Evolutionary conservation across 371 early-diverging fungal species (phyloP).

Genomic region (Mucor mucedo): DNA sequence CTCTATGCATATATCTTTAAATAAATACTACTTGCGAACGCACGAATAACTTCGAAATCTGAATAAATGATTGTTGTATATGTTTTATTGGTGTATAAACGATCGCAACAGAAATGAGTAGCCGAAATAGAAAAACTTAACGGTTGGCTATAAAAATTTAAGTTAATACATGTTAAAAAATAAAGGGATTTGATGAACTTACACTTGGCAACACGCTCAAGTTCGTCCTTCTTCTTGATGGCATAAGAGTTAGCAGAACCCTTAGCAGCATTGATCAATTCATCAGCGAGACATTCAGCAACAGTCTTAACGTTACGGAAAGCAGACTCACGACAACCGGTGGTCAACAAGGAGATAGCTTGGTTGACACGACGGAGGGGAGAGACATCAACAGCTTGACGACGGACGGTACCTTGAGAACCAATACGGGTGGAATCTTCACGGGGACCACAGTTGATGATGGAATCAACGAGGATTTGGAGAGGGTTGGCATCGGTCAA

Average conservation of each 20-base stretch:
- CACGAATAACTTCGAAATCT: too few relatives aligned
- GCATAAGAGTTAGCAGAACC: slow-evolving; percentile 99
- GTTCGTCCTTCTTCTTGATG: slow-evolving; percentile 99
- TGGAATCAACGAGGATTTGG: slow-evolving; percentile 99
- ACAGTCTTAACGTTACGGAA: slow-evolving; percentile 41
- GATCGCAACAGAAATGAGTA: slow-evolving; percentile 3
- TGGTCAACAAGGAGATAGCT: slow-evolving; percentile 95
- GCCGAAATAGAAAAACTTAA: slow-evolving; percentile 16
- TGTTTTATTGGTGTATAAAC: slow-evolving; percentile 8
- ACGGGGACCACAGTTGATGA: slow-evolving; percentile 99
- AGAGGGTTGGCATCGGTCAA: slow-evolving; percentile 99
- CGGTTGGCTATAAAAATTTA: slow-evolving; percentile 33
- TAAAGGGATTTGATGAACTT: slow-evolving; percentile 18
- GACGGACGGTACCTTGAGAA: slow-evolving; percentile 99
- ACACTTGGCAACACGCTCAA: slow-evolving; percentile 79
- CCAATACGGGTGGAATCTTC: slow-evolving; percentile 99
- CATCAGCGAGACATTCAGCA: slow-evolving; percentile 99
- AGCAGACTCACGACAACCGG: slow-evolving; percentile 73
- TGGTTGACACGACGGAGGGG: slow-evolving; percentile 99
- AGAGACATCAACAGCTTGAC: slow-evolving; percentile 99
- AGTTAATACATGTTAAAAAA: not conserved
- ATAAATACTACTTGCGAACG: too few relatives aligned
- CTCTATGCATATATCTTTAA: too few relatives aligned
- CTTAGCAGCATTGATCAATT: slow-evolving; percentile 99
- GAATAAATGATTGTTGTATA: not conserved